These are phyloP conservation scores for Beauveria sp. DNA, from an alignment of 2,329 filamentous ascomycete species.

Conservation along the genomic window DNA sequence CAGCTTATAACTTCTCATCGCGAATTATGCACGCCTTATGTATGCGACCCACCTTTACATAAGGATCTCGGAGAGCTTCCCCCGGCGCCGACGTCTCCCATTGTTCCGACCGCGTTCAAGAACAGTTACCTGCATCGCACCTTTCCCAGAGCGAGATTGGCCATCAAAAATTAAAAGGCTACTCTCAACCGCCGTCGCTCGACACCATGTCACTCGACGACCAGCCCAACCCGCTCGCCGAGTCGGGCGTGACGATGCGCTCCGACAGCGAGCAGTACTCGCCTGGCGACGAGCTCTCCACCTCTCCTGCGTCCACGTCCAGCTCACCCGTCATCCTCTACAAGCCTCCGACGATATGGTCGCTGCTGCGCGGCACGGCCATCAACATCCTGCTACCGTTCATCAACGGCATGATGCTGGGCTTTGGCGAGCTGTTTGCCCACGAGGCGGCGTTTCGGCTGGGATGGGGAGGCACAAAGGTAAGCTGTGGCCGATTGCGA, in stretches of 20 bases:
- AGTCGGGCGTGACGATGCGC: conserved; percentile 68
- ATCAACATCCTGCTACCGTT: conserved; percentile 96
- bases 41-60: neutral
- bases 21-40: neutral
- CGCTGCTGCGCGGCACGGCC: conserved; percentile 75
- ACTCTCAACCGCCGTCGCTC: too few species aligned
- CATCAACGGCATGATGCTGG: conserved; percentile 96
- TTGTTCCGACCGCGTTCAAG: neutral
- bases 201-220: conserved; percentile 18
- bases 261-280: conserved; percentile 83
- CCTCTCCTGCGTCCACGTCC: conserved; percentile 46
- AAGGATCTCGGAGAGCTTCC: conserved; percentile 1
- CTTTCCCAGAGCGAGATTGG: too few species aligned
- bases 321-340: conserved; percentile 74
- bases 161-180: too few species aligned
- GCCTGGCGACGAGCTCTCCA: conserved; percentile 52
- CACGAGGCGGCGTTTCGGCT: conserved; percentile 91
- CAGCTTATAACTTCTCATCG: neutral
- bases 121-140: neutral
- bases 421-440: conserved; percentile 93
- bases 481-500: conserved; percentile 34
- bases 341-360: conserved; percentile 80
- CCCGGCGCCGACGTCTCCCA: neutral
- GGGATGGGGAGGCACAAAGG: conserved; percentile 92
- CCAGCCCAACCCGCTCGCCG: conserved; percentile 49